A percentile compares a stretch with the other conserved stretches of the same genome.
Evolutionary conservation across 257 asterid genomes (phyloP).

Genomic region (Solanum appendiculatum): DNA sequence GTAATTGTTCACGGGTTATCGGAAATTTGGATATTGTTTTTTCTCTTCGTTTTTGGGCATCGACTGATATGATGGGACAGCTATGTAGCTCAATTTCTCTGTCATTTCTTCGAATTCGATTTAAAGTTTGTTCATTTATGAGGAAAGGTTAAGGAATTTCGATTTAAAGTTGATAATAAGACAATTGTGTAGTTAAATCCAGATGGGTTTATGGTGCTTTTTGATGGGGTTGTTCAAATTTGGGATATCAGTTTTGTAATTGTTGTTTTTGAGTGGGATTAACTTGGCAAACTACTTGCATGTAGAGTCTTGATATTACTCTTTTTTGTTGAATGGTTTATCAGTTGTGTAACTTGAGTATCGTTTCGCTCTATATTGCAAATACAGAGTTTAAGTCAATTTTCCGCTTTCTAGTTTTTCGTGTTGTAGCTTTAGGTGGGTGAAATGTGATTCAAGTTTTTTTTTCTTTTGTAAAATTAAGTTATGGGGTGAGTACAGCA

Average conservation of each 20-base stretch:
- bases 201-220: background rate
- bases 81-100: background rate
- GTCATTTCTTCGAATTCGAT: background rate
- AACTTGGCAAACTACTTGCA: background rate
- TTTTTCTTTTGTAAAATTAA: background rate
- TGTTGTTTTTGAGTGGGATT: background rate
- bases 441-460: background rate
- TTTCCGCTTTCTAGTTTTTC: background rate
- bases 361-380: background rate
- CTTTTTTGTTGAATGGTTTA: background rate
- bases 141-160: background rate
- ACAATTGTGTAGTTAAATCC: background rate
- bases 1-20: background rate
- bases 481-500: background rate
- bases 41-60: background rate
- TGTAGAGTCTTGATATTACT: background rate
- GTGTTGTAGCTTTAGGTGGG: background rate
- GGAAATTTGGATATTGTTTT: background rate
- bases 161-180: background rate
- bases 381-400: background rate
- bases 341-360: background rate
- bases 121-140: background rate
- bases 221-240: background rate
- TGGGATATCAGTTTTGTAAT: background rate
- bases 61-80: background rate